These are phyloP conservation scores for Colletotrichum limetticola DNA, from an alignment of 2,329 filamentous ascomycete genomes.

Conservation along the genomic window DNA sequence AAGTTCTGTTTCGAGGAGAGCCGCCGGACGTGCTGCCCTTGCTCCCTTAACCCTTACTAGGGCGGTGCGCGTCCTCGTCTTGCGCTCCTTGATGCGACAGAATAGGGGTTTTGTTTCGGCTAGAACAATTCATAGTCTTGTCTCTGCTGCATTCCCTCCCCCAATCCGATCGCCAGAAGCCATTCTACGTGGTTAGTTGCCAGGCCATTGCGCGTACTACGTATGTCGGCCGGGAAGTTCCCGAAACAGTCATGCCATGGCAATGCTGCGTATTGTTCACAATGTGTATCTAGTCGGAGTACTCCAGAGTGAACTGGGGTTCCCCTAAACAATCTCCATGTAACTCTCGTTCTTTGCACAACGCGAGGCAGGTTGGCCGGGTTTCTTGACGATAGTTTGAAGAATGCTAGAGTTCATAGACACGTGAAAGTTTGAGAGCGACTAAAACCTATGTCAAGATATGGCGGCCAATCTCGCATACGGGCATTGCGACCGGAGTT, in stretches of 20 bases:
- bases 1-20: constrained; percentile 1
- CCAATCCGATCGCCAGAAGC: constrained; percentile 5
- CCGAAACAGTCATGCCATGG: constrained; percentile 1
- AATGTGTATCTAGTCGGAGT: not conserved
- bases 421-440: not conserved
- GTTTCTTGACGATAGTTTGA: not conserved
- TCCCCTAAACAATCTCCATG: not conserved
- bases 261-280: not conserved
- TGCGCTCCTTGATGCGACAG: constrained; percentile 3
- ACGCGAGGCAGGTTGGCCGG: not conserved
- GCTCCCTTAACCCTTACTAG: not conserved
- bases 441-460: not conserved
- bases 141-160: not conserved
- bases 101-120: constrained; percentile 32
- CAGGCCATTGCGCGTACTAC: not conserved
- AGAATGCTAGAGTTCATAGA: not conserved
- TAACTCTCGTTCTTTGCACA: not conserved
- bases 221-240: not conserved
- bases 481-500: constrained; percentile 16
- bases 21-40: not conserved
- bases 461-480: constrained; percentile 23
- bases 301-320: not conserved
- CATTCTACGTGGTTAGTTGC: not conserved
- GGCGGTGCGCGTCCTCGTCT: constrained; percentile 7
- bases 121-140: constrained; percentile 21